Evolutionary conservation across 1,139 yeast genomes (phyloP), one percentile per base, ranked within the genome.

Genomic region (Yamadazyma jaroonii): DNA sequence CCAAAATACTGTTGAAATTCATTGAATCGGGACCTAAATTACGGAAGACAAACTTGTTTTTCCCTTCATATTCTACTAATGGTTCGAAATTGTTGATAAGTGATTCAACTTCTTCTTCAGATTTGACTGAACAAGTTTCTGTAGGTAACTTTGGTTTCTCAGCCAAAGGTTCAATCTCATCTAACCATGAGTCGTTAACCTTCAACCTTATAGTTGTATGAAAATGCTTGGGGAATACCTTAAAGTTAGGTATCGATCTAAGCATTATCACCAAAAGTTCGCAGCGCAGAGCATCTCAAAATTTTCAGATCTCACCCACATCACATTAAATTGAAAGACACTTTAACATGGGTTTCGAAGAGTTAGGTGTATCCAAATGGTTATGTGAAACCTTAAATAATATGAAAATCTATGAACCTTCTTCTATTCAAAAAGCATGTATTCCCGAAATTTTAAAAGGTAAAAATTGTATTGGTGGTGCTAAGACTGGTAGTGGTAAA

Each of bases 401-500:
- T 14, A 88, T 92, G 94, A 81, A 83, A 45, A 92, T 92, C 36
- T 68, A 74, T 29, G 71, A 75, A 6, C 98, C 99, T 2, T 87
- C 97, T 0, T 77, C 81, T 22, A 90, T 92, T 64, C 99, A 92
- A 58, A 56, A 71, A 4, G 89, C 89, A 2, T 89, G 97, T 57
- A 92, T 92, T 34, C 97, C 97, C 0, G 77, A 84, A 42, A 86
- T 92, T 43, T 59, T 92, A 32, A 71, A 69, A 26, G 97, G 95
- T 8, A 77, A 81, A 49, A 96, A 90, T 59, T 90, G 97, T 59
- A 92, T 92, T 35, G 99, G 98, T 36, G 98, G 98, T 27, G 98
- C 99, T 31, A 86, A 86, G 60, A 92, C 99, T 0, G 99, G 99
- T 64, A 84, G 95, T 24, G 99, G 99, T 75, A 92, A 92, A 57